phyloP scores from a whole-genome alignment of 75 land plant genomes.

The Picea glauca region DNA sequence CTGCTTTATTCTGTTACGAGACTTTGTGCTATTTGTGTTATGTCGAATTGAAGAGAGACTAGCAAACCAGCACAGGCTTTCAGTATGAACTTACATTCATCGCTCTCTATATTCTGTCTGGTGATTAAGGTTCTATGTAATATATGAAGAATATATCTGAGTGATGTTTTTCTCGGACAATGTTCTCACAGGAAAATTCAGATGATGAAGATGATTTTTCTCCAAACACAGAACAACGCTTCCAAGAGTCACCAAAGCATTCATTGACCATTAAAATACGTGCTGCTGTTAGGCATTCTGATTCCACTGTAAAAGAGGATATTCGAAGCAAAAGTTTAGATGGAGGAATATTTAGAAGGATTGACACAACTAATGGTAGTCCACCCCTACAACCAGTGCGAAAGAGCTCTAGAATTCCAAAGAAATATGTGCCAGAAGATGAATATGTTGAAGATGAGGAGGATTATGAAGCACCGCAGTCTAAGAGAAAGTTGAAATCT shows the following conservation, averaged over 20 bases:
- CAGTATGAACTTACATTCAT: no score
- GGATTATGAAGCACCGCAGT: slow-evolving; percentile 15
- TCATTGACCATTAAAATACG: slow-evolving; percentile 8
- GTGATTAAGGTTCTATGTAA: background rate
- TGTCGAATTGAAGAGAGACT: no score
- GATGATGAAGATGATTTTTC: slow-evolving; percentile 36
- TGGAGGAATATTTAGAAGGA: background rate
- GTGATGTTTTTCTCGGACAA: background rate
- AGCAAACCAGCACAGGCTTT: no score
- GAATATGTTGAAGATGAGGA: slow-evolving; percentile 26
- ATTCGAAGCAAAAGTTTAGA: background rate
- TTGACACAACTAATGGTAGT: background rate
- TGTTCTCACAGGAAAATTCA: slow-evolving; percentile 25
- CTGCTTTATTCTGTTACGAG: no score
- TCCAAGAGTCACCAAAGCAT: slow-evolving; percentile 5
- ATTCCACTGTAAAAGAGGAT: slow-evolving; percentile 5
- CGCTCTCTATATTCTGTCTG: background rate
- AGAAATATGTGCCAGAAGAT: slow-evolving; percentile 41
- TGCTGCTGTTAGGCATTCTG: slow-evolving; percentile 8
- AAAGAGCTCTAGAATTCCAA: slow-evolving; percentile 49
- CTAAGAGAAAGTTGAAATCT: slow-evolving; percentile 22
- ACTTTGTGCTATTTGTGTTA: no score
- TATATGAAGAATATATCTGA: background rate
- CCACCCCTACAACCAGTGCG: slow-evolving; percentile 14
- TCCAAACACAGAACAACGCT: slow-evolving; percentile 11